Percentiles rank a stretch among this genome's conserved stretches.
phyloP scores from a whole-genome alignment of 2,329 filamentous ascomycete species.

The Dothidotthia symphoricarpi region DNA sequence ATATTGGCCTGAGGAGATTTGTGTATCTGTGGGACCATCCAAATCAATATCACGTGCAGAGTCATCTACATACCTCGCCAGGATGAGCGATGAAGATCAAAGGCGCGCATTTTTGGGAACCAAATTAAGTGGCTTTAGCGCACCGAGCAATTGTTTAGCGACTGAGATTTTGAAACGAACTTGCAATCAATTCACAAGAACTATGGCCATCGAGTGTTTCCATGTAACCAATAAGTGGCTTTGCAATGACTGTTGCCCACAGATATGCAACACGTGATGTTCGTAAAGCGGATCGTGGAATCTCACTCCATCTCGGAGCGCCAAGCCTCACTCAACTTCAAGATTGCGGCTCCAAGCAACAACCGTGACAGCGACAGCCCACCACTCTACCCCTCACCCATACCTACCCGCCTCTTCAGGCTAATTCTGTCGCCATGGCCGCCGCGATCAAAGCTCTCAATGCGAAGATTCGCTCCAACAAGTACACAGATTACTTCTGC shows the following conservation, averaged over 20 bases:
- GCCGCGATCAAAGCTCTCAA: slow-evolving; percentile 56
- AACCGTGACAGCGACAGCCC: slow-evolving; percentile 4
- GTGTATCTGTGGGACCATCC: neutral
- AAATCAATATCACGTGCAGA: neutral
- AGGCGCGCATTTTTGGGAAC: slow-evolving; percentile 4
- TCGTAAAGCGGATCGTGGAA: no score
- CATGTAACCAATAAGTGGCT: no score
- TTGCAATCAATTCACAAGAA: slow-evolving; percentile 1
- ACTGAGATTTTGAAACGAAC: no score
- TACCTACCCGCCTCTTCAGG: slow-evolving; percentile 6
- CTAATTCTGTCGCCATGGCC: slow-evolving; percentile 45
- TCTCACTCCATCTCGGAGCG: no score
- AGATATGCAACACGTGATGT: no score
- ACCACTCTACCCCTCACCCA: slow-evolving; percentile 8
- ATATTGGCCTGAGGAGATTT: neutral
- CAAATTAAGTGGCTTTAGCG: slow-evolving; percentile 1
- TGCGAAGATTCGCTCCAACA: slow-evolving; percentile 53
- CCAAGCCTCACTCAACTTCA: slow-evolving; percentile 6
- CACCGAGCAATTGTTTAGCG: slow-evolving; percentile 7
- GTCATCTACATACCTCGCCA: neutral
- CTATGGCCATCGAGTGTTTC: no score
- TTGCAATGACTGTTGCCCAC: no score
- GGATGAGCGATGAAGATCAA: slow-evolving; percentile 3
- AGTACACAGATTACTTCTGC: slow-evolving; percentile 53
- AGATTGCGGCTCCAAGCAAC: slow-evolving; percentile 6